Percentiles rank a stretch among this genome's conserved stretches.
Conservation (phyloP, 805 yeast species). For the Suhomyces faveliae region DNA sequence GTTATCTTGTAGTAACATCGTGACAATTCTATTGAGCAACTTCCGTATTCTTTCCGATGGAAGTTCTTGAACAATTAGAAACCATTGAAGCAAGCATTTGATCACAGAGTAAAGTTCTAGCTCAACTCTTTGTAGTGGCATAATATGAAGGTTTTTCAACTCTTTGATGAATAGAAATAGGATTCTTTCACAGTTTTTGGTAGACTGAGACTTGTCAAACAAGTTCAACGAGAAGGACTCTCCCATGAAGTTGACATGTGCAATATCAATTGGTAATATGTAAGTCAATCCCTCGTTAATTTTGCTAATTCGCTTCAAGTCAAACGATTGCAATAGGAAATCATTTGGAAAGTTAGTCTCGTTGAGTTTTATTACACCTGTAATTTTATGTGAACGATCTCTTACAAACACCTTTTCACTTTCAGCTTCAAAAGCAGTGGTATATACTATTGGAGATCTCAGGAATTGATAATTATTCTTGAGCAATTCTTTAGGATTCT, state of each 20-base stretch:
- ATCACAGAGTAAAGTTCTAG: constrained; percentile 20
- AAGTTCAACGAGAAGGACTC: constrained; percentile 24
- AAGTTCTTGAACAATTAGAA: constrained; percentile 27
- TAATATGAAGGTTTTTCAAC: constrained; percentile 12
- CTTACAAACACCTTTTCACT: constrained; percentile 20
- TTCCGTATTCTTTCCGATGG: constrained; percentile 20
- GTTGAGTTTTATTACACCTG: not conserved
- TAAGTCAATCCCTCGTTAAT: constrained; percentile 18
- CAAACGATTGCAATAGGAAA: constrained; percentile 14
- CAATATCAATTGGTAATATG: constrained; percentile 12
- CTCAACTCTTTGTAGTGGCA: constrained; percentile 1
- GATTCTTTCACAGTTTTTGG: constrained; percentile 13
- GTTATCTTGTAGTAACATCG: constrained; percentile 7
- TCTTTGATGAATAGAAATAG: constrained; percentile 18
- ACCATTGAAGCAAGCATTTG: constrained; percentile 29
- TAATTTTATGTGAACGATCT: not conserved
- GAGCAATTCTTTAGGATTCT: constrained; percentile 7
- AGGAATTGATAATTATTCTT: constrained; percentile 8
- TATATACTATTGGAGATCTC: constrained; percentile 28
- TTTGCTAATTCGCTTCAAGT: constrained; percentile 15
- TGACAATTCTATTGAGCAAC: constrained; percentile 13
- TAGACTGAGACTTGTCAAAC: constrained; percentile 22
- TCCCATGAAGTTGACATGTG: constrained; percentile 17
- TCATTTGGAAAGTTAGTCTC: constrained; percentile 9
- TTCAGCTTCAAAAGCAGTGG: constrained; percentile 37